A percentile compares a stretch with the other conserved stretches of the same genome.
Evolutionary conservation across 306 rosid genomes (phyloP).

Genomic region (Sindora glabra): DNA sequence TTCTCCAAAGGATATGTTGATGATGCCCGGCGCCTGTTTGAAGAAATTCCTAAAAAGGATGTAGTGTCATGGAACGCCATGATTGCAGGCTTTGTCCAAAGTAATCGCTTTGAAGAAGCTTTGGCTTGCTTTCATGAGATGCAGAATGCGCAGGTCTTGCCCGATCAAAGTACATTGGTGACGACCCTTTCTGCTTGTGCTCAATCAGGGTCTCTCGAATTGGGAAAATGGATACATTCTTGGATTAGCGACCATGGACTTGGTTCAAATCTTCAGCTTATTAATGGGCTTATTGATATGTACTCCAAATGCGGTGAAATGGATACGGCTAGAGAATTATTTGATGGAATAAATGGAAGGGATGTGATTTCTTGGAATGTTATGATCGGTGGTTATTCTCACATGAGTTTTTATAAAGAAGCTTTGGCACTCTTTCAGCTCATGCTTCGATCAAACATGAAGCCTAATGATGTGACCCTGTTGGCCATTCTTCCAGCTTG

Average conservation of each 20-base stretch:
- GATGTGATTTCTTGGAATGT: conserved; percentile 86
- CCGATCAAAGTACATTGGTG: conserved; percentile 56
- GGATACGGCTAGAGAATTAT: conserved; percentile 48
- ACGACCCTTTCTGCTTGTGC: conserved; percentile 67
- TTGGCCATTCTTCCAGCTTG: conserved; percentile 68
- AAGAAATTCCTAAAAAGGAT: conserved; percentile 49
- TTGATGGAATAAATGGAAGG: conserved; percentile 46
- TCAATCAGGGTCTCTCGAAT: conserved; percentile 36
- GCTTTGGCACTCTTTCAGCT: conserved; percentile 51
- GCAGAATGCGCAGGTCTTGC: conserved; percentile 33
- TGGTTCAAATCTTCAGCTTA: conserved; percentile 43
- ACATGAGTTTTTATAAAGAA: conserved; percentile 40
- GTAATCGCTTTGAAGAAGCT: conserved; percentile 47
- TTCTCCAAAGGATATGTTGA: conserved; percentile 44
- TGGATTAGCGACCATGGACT: conserved; percentile 51
- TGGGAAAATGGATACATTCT: conserved; percentile 53
- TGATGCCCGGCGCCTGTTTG: conserved; percentile 52
- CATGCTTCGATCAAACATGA: conserved; percentile 48
- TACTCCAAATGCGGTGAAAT: conserved; percentile 64
- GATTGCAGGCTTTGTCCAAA: conserved; percentile 67
- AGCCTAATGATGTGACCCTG: conserved; percentile 82
- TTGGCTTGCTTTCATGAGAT: conserved; percentile 44
- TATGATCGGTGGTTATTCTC: conserved; percentile 71
- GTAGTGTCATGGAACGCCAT: conserved; percentile 88
- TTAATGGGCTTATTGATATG: conserved; percentile 69